A percentile compares a stretch with the other conserved stretches of the same genome.
phyloP scores from a whole-genome alignment of 352 stramenopile genomes.

The Phytopythium chamaehyphon region DNA sequence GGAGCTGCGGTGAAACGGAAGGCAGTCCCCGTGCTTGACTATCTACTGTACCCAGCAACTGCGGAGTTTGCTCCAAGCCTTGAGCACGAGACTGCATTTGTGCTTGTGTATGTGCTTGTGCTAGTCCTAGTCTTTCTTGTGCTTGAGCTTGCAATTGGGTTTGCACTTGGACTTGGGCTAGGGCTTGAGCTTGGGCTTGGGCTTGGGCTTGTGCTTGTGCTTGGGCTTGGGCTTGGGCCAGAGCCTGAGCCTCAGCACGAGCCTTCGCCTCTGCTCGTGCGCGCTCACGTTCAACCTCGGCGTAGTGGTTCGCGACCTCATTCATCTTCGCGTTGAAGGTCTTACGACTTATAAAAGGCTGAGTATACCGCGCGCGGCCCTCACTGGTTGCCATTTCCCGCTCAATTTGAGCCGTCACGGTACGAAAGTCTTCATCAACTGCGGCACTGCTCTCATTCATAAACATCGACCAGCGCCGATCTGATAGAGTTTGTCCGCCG shows the following conservation, averaged over 20 bases:
- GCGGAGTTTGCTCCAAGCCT: too few relatives aligned
- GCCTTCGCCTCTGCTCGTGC: slow-evolving; percentile 21
- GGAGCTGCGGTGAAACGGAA: too few relatives aligned
- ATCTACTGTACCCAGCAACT: too few relatives aligned
- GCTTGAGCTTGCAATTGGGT: too few relatives aligned
- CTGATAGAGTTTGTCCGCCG: slow-evolving; percentile 19
- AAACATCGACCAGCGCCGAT: slow-evolving; percentile 58
- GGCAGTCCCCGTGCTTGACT: too few relatives aligned
- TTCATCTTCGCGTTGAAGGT: slow-evolving; percentile 35
- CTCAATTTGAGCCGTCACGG: slow-evolving; percentile 46
- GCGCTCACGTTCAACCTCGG: slow-evolving; percentile 15
- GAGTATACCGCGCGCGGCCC: slow-evolving; percentile 37
- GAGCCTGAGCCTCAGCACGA: slow-evolving; percentile 17
- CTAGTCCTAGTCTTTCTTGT: too few relatives aligned
- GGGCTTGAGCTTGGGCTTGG: neutral
- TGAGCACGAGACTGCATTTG: too few relatives aligned
- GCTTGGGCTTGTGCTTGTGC: neutral
- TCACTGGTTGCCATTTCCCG: slow-evolving; percentile 41
- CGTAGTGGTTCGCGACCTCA: slow-evolving; percentile 28
- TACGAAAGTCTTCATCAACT: slow-evolving; percentile 37
- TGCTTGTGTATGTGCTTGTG: too few relatives aligned
- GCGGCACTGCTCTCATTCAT: slow-evolving; percentile 51
- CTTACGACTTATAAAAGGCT: slow-evolving; percentile 53
- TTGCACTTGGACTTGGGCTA: neutral
- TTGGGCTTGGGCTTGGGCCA: neutral